These are phyloP conservation scores for Penicillium coffeae DNA, from an alignment of 495 filamentous ascomycete genomes.

Conservation along the genomic window DNA sequence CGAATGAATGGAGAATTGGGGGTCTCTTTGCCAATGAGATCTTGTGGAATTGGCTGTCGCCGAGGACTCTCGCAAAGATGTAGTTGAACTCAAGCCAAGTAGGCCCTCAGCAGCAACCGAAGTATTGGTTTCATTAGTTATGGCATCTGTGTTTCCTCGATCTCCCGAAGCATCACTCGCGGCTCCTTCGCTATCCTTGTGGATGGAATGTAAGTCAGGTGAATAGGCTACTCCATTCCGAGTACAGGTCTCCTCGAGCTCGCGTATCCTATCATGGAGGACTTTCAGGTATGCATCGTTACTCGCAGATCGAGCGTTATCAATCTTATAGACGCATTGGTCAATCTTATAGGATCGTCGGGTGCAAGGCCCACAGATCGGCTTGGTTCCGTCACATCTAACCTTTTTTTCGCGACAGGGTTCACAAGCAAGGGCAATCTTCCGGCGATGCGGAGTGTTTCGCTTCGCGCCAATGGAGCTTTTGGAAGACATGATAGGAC, in stretches of 20 bases:
- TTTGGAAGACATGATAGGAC: slow-evolving; percentile 13
- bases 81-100: slow-evolving; percentile 14
- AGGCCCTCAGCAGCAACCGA: slow-evolving; percentile 24
- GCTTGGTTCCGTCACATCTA: slow-evolving; percentile 42
- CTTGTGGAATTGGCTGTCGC: slow-evolving; percentile 1
- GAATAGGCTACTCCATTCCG: slow-evolving; percentile 29
- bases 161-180: slow-evolving; percentile 1
- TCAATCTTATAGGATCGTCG: slow-evolving; percentile 31
- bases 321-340: slow-evolving; percentile 35
- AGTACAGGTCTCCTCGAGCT: slow-evolving; percentile 32
- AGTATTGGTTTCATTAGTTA: slow-evolving; percentile 15
- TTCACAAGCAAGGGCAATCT: slow-evolving; percentile 79
- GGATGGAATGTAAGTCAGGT: neutral
- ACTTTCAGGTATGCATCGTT: slow-evolving; percentile 36
- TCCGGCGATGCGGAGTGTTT: slow-evolving; percentile 60
- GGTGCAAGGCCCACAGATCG: slow-evolving; percentile 41
- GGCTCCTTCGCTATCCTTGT: neutral
- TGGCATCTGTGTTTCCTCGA: neutral
- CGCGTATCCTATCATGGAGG: slow-evolving; percentile 35
- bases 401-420: slow-evolving; percentile 96
- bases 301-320: slow-evolving; percentile 35
- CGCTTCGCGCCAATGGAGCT: slow-evolving; percentile 88
- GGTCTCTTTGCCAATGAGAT: neutral
- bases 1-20: neutral
- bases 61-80: neutral